Evolutionary conservation across 306 rosid genomes (phyloP).

Genomic region (Amphicarpaea edgeworthii): DNA sequence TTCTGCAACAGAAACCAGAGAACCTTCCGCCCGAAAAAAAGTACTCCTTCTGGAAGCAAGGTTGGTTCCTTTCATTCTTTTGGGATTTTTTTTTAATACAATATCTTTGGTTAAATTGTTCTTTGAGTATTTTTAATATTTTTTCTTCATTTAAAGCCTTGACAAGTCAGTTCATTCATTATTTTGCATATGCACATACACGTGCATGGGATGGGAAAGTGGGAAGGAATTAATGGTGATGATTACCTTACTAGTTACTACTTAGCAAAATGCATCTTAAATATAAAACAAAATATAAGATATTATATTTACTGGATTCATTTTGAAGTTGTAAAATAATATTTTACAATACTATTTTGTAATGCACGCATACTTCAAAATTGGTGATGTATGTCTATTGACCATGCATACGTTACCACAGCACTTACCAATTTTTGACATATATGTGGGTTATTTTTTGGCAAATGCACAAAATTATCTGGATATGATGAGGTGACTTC

Average conservation of each 20-base stretch:
- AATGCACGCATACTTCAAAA: slow-evolving; percentile 8
- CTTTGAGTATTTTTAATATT: slow-evolving; percentile 3
- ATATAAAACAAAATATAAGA: neutral
- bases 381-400: slow-evolving; percentile 9
- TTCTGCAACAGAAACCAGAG: slow-evolving; percentile 86
- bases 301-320: slow-evolving; percentile 23
- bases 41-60: slow-evolving; percentile 99
- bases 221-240: slow-evolving; percentile 10
- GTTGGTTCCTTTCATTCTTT: slow-evolving; percentile 56
- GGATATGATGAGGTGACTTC: neutral
- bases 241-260: slow-evolving; percentile 13
- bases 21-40: slow-evolving; percentile 97
- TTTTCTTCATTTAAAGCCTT: slow-evolving; percentile 14
- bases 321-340: slow-evolving; percentile 25
- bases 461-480: slow-evolving; percentile 7
- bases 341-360: slow-evolving; percentile 30
- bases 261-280: slow-evolving; percentile 6
- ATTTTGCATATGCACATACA: neutral
- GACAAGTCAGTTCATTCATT: slow-evolving; percentile 19
- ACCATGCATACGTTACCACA: neutral
- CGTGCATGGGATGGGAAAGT: neutral
- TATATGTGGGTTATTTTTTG: neutral
- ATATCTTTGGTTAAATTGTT: slow-evolving; percentile 31
- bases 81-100: slow-evolving; percentile 4
- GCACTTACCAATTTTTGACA: neutral